Evolutionary conservation across 768 basidiomycete species (phyloP), one percentile per base, ranked within the genome.

Genomic region (Leccinum arenicola): DNA sequence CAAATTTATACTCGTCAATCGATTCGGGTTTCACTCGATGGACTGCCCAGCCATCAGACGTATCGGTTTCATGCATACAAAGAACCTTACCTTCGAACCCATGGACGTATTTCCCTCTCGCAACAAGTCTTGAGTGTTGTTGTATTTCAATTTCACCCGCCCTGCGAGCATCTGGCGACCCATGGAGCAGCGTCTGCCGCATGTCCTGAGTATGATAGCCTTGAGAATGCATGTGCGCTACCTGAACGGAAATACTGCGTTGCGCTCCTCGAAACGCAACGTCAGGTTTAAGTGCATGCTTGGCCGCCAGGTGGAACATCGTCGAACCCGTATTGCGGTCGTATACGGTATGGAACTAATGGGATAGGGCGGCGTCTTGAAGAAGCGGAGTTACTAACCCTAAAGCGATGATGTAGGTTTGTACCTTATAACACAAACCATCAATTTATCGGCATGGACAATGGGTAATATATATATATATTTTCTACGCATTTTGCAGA

Each of bases 61-160:
- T n/a, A 52, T 43, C 5, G 36, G 7, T 51, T 19, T 35, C 45
- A 59, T 21, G 1, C 25, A 55, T 48, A 55, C 50, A 36, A 57
- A 45, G 48, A 23, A 10, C 14, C 60, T 52, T 68, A 94, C 94
- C 81, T 76, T 94, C 91, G 65, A 96, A 86, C 12, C 87, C 91
- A 72, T 96, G 94, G 35, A 95, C 82, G 70, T 95, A 95, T 80
- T 98, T 98, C 50, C 95, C 93, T 59, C 96, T 80, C 35, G 92
- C 96, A 43, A 99, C 89, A 8, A 95, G 75, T 66, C 86, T 82
- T 2, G 93, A 95, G 72, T 98, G 95, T 68, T 95, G 91, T 57
- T 84, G 83, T 49, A 82, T 76, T 58, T 89, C 87, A 38, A 84
- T 75, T 52, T 91, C 90, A 43, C 93, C 91, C 48, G 87, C 91